Percentiles rank a stretch among this genome's conserved stretches.
These are phyloP conservation scores for Colletotrichum sp. DNA, from an alignment of 2,329 filamentous ascomycete genomes.

Conservation along the genomic window DNA sequence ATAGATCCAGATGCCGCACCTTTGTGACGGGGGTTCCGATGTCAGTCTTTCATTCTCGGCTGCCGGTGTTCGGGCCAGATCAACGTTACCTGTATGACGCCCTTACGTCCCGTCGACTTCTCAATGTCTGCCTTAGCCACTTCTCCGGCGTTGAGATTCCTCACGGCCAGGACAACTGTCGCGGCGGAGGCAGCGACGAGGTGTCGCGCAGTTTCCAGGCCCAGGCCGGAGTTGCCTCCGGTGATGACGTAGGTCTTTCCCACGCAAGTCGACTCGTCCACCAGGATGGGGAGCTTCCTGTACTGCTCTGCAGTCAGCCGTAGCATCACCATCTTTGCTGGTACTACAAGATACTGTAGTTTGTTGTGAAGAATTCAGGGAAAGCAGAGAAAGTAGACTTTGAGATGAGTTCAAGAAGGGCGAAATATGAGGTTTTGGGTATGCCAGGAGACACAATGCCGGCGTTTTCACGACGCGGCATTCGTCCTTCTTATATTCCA, in stretches of 20 bases:
- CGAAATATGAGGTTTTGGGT: background rate
- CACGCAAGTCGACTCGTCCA: background rate
- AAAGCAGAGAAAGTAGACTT: background rate
- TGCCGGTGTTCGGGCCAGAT: background rate
- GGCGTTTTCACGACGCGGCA: background rate
- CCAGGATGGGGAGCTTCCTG: slow-evolving; percentile 9
- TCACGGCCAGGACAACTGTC: slow-evolving; percentile 37
- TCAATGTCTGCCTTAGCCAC: slow-evolving; percentile 7
- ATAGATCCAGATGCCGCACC: slow-evolving; percentile 38
- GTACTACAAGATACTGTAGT: background rate
- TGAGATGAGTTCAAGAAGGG: background rate
- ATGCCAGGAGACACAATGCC: background rate
- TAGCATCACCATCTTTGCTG: slow-evolving; percentile 10
- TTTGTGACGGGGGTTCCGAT: background rate
- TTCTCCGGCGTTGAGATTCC: slow-evolving; percentile 20
- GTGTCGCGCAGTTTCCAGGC: slow-evolving; percentile 38
- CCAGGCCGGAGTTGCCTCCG: slow-evolving; percentile 38
- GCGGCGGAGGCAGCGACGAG: slow-evolving; percentile 31
- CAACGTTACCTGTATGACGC: background rate
- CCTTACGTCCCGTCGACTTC: background rate
- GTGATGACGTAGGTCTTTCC: slow-evolving; percentile 32
- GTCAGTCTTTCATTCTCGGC: background rate
- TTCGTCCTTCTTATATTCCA: background rate
- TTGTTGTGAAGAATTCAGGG: too few relatives aligned
- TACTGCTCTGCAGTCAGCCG: slow-evolving; percentile 5